A percentile compares a stretch with the other conserved stretches of the same genome.
These are phyloP conservation scores for Solanum dulcamara DNA, from an alignment of 257 asterid genomes.

Conservation along the genomic window DNA sequence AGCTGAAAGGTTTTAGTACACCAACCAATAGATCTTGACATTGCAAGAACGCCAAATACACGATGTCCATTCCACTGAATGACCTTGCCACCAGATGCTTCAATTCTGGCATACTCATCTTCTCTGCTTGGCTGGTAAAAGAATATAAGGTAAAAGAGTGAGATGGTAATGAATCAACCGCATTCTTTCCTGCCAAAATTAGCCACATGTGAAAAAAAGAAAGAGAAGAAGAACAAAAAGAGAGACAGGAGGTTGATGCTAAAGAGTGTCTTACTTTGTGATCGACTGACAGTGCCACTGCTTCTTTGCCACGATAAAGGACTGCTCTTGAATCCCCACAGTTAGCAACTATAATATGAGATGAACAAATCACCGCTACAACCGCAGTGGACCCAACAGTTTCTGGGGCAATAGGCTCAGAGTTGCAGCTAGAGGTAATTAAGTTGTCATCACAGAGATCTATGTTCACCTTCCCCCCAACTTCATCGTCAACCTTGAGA, in stretches of 20 bases:
- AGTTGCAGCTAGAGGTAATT: slow-evolving; percentile 8
- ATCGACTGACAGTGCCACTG: slow-evolving; percentile 52
- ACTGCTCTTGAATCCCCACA: slow-evolving; percentile 90
- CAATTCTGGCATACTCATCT: slow-evolving; percentile 82
- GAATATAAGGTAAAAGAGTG: neutral
- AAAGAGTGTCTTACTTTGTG: slow-evolving; percentile 41
- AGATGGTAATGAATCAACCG: neutral
- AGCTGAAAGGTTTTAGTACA: neutral
- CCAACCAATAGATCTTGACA: slow-evolving; percentile 89
- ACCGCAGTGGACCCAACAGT: slow-evolving; percentile 88
- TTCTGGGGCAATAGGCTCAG: slow-evolving; percentile 55
- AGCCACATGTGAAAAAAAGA: neutral
- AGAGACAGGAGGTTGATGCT: neutral
- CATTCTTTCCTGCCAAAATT: neutral
- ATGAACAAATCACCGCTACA: slow-evolving; percentile 64
- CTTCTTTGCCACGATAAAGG: slow-evolving; percentile 82
- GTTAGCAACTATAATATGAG: slow-evolving; percentile 70
- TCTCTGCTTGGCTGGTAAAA: slow-evolving; percentile 55
- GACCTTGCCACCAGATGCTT: slow-evolving; percentile 86
- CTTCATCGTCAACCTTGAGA: slow-evolving; percentile 65
- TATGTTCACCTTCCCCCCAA: slow-evolving; percentile 46
- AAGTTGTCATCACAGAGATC: slow-evolving; percentile 9
- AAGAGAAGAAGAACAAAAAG: neutral
- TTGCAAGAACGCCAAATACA: slow-evolving; percentile 87
- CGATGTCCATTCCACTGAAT: slow-evolving; percentile 90